These are phyloP conservation scores for Colletotrichum sidae DNA, from an alignment of 2,329 filamentous ascomycete genomes.

Conservation along the genomic window DNA sequence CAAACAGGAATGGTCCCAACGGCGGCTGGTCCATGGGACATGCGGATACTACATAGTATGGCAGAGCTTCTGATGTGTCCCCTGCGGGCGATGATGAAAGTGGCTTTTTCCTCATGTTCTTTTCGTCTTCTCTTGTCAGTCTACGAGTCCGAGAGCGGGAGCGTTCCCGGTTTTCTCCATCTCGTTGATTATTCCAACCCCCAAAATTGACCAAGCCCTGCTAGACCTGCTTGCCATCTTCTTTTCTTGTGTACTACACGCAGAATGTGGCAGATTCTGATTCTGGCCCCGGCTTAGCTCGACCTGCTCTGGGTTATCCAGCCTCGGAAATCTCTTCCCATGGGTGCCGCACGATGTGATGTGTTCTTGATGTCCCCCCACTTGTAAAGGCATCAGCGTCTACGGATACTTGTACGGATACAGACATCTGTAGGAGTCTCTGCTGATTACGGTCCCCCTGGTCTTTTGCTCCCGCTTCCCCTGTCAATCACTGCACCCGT, in stretches of 20 bases:
- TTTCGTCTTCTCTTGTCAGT: neutral
- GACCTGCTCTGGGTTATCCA: too few species aligned
- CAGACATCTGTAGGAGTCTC: neutral
- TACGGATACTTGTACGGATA: too few species aligned
- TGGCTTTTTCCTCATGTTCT: constrained; percentile 4
- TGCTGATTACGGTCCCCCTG: neutral
- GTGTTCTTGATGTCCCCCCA: neutral
- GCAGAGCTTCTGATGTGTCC: neutral
- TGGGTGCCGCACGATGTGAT: constrained; percentile 1
- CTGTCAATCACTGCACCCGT: neutral
- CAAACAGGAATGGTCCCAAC: neutral
- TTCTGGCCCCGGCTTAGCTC: too few species aligned
- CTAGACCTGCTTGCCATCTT: neutral
- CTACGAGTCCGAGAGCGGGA: too few species aligned
- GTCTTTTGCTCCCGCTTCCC: neutral
- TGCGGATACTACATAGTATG: too few species aligned
- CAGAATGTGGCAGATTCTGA: too few species aligned
- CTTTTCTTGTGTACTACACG: too few species aligned
- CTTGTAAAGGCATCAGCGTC: too few species aligned
- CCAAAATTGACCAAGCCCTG: too few species aligned
- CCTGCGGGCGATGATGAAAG: constrained; percentile 17
- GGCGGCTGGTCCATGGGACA: neutral
- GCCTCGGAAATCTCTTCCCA: neutral
- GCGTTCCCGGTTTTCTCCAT: too few species aligned
- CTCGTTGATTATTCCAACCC: too few species aligned